Evolutionary conservation across 1,284 basidiomycete genomes (phyloP).

Genomic region (Singerocomus rubriflavus): DNA sequence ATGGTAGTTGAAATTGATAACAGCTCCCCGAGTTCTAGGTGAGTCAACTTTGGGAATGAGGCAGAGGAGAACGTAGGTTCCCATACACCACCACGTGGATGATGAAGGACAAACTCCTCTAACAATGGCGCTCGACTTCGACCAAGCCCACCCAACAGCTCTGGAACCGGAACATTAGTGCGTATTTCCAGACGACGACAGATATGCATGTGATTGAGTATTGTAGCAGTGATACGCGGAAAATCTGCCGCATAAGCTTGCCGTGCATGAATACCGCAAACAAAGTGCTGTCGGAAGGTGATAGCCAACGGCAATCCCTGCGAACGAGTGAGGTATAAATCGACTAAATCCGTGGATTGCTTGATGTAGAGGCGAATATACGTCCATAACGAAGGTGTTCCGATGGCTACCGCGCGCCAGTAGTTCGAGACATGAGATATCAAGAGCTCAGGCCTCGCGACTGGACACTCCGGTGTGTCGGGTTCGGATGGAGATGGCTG

Average conservation of each 20-base stretch:
- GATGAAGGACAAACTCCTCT: slow-evolving; percentile 24
- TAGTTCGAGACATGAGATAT: slow-evolving; percentile 31
- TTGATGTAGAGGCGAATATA: slow-evolving; percentile 24
- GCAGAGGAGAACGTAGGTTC: slow-evolving; percentile 21
- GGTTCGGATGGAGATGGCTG: background rate
- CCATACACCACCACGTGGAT: slow-evolving; percentile 15
- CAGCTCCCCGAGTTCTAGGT: slow-evolving; percentile 23
- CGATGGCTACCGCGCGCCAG: slow-evolving; percentile 27
- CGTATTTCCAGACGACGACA: slow-evolving; percentile 28
- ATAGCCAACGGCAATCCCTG: slow-evolving; percentile 25
- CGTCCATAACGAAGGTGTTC: slow-evolving; percentile 27
- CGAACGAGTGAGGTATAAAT: slow-evolving; percentile 29
- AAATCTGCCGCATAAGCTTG: slow-evolving; percentile 21
- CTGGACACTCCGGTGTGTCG: slow-evolving; percentile 9
- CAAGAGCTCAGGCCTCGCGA: slow-evolving; percentile 23
- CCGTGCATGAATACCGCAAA: slow-evolving; percentile 19
- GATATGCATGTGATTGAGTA: slow-evolving; percentile 26
- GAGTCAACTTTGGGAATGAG: slow-evolving; percentile 24
- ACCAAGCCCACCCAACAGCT: slow-evolving; percentile 24
- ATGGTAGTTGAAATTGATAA: slow-evolving; percentile 19
- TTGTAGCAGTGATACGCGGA: slow-evolving; percentile 20
- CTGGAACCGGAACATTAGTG: slow-evolving; percentile 27
- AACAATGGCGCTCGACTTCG: slow-evolving; percentile 24
- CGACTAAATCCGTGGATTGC: slow-evolving; percentile 27
- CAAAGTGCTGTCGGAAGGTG: slow-evolving; percentile 24